Conservation (phyloP, 768 basidiomycete genomes). For the Xerocomellus intermedius region DNA sequence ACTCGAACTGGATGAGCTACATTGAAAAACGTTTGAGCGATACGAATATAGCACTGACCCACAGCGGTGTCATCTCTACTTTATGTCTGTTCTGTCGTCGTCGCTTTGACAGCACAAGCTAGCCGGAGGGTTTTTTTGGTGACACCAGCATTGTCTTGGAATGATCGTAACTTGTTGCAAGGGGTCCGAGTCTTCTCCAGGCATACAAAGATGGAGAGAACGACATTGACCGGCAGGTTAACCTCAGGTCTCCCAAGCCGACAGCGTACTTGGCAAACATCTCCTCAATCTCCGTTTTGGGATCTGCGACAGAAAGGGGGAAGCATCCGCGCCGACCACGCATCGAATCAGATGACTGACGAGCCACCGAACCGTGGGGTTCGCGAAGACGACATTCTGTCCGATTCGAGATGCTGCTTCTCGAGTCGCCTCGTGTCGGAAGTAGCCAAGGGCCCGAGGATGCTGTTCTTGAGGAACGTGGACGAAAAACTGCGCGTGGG, state of each 20-base stretch:
- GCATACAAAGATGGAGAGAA: too few species aligned
- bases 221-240: background rate
- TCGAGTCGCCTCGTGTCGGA: conserved; percentile 7
- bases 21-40: too few species aligned
- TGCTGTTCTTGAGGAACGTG: conserved; percentile 39
- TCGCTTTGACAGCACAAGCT: too few species aligned
- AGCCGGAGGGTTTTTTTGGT: too few species aligned
- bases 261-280: conserved; percentile 38
- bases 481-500: conserved; percentile 30
- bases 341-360: conserved; percentile 26
- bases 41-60: too few species aligned
- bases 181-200: too few species aligned
- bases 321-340: background rate
- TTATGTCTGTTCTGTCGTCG: too few species aligned
- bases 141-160: too few species aligned
- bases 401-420: conserved; percentile 19
- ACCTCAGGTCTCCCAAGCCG: conserved; percentile 20
- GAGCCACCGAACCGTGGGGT: conserved; percentile 37
- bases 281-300: conserved; percentile 27
- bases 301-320: background rate
- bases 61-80: too few species aligned
- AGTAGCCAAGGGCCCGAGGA: conserved; percentile 31
- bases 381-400: conserved; percentile 44
- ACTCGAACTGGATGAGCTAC: too few species aligned
- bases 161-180: too few species aligned